Conservation (phyloP, 2,329 filamentous ascomycete genomes). For the Alternaria panax region DNA sequence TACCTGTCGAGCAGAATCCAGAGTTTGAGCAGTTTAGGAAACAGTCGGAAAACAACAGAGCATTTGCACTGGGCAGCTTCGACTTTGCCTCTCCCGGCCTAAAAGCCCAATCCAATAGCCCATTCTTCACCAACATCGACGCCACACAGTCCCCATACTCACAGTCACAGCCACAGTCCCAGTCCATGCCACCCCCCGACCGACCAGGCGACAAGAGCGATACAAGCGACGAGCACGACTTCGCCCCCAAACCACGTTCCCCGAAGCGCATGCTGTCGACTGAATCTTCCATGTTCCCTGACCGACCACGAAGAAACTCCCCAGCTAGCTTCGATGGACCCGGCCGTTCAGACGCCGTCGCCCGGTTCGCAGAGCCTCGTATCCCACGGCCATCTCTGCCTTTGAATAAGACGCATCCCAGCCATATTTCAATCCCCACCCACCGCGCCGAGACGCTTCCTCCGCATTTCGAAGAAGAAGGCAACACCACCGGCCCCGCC, state of each 20-base stretch:
- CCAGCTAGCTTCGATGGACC: constrained; percentile 54
- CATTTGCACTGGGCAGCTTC: constrained; percentile 52
- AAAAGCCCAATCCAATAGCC: constrained; percentile 37
- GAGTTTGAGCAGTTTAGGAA: constrained; percentile 82
- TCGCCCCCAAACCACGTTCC: constrained; percentile 48
- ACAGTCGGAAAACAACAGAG: constrained; percentile 68
- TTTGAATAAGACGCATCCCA: constrained; percentile 24
- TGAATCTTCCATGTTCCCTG: constrained; percentile 52
- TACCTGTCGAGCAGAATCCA: constrained; percentile 77
- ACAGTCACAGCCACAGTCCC: constrained; percentile 46
- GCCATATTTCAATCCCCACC: constrained; percentile 27
- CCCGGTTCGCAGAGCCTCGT: constrained; percentile 45
- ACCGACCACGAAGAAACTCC: constrained; percentile 56
- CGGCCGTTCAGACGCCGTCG: constrained; percentile 44
- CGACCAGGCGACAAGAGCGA: constrained; percentile 19
- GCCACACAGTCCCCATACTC: constrained; percentile 35
- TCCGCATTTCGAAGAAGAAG: constrained; percentile 33
- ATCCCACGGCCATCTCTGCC: constrained; percentile 44
- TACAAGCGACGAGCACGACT: constrained; percentile 29
- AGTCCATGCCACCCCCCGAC: constrained; percentile 38
- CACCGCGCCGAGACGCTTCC: constrained; percentile 59
- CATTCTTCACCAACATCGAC: constrained; percentile 33
- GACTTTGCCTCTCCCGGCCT: constrained; percentile 49
- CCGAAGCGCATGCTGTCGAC: constrained; percentile 59
- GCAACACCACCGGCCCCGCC: constrained; percentile 42